Evolutionary conservation across 2,329 filamentous ascomycete species (phyloP), one percentile per base, ranked within the genome.

Genomic region (Ascochyta pisi): DNA sequence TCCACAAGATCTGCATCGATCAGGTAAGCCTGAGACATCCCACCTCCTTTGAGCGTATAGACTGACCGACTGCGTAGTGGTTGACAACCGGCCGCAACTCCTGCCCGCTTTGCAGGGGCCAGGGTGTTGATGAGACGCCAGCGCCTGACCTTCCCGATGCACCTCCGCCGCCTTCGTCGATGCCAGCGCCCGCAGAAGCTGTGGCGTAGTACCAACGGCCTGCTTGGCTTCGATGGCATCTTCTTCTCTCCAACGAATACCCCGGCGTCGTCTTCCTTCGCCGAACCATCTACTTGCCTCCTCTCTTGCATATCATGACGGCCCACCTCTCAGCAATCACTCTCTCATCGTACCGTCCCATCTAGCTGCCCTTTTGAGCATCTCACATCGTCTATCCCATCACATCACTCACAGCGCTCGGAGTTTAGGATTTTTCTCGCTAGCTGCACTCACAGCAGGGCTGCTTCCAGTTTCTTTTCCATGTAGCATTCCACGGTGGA

Each of bases 1-100:
- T 87, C 74, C 87, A 90, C 74, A 83, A 81, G 61, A 83, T 88
- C 63, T 90, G 87, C 72, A 89, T 90, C 71, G 87, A 89, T 70
- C 84, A 88, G 81, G 86, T 88, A 78, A 66, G 81, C 68, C 35
- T 7, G 24, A n/a, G 22, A 16, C 4, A 19, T 24, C 3, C 5
- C 19, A 26, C 23, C 24, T 15, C 33, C 12, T 42, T 33, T 16
- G 6, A 26, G 19, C 22, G 22, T 50, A 23, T 27, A 29, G 45
- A 48, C 59, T 70, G 49, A 67, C 40, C 50, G n/a, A 19, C 9
- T 49, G 50, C 5, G 7, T 57, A 89, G 85, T 89, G 87, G 87
- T 77, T 89, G 42, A 89, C 86, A 16, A 89, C 86, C 53, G 85
- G 85, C 46, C 84, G 85, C 52, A 87, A 87, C 67, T 87, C 84